Conservation (phyloP, 2,329 filamentous ascomycete species). For the Neodidymelliopsis sp. region DNA sequence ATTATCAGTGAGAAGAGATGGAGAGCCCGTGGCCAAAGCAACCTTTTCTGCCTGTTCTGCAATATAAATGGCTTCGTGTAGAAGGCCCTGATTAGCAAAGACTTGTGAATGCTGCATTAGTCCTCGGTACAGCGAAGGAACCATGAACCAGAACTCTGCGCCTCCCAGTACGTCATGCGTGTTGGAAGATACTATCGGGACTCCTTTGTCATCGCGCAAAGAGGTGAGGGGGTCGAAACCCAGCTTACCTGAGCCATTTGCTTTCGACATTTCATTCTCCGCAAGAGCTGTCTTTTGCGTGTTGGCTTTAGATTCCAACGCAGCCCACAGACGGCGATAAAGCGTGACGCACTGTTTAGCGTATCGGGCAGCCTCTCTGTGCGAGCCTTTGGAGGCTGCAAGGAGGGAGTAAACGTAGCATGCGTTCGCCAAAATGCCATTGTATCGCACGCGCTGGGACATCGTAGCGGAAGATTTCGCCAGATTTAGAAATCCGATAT, state of each 20-base stretch:
- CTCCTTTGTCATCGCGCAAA: slow-evolving; percentile 38
- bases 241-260: slow-evolving; percentile 25
- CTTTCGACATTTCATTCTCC: slow-evolving; percentile 24
- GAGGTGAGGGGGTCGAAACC: slow-evolving; percentile 40
- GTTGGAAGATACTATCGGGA: slow-evolving; percentile 50
- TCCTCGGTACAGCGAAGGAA: slow-evolving; percentile 74
- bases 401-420: slow-evolving; percentile 71
- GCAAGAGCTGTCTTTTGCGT: slow-evolving; percentile 24
- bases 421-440: slow-evolving; percentile 65
- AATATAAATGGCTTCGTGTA: slow-evolving; percentile 87
- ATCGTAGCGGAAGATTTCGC: slow-evolving; percentile 43
- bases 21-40: slow-evolving; percentile 71
- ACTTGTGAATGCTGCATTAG: slow-evolving; percentile 77
- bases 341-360: slow-evolving; percentile 58
- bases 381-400: slow-evolving; percentile 63
- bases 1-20: slow-evolving; percentile 59
- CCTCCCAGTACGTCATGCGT: slow-evolving; percentile 59
- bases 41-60: slow-evolving; percentile 83
- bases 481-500: slow-evolving; percentile 39
- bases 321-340: slow-evolving; percentile 60
- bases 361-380: slow-evolving; percentile 56
- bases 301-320: slow-evolving; percentile 54
- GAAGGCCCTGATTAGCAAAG: slow-evolving; percentile 84
- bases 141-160: slow-evolving; percentile 80
- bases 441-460: slow-evolving; percentile 50